Evolutionary conservation across 139 green algal species (phyloP).

Genomic region (Mychonastes homosphaera): DNA sequence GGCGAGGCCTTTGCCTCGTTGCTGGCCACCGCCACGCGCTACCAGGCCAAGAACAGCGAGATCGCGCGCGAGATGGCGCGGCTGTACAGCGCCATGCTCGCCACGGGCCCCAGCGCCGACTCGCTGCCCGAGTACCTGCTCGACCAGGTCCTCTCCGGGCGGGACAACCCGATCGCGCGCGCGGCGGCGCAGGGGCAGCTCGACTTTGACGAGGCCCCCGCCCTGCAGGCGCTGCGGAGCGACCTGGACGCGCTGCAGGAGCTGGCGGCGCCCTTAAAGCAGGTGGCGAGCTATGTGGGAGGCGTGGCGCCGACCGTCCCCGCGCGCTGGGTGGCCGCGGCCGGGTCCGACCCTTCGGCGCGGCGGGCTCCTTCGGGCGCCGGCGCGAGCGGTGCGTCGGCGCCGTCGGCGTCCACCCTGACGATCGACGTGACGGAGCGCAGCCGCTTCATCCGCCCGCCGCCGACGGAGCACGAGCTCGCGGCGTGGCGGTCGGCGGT

Average conservation of each 20-base stretch:
- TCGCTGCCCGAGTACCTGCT: too few relatives aligned
- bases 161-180: constrained; percentile 42
- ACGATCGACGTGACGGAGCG: constrained; percentile 8
- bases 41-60: too few relatives aligned
- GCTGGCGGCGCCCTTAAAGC: constrained; percentile 9
- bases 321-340: constrained; percentile 25
- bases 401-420: neutral
- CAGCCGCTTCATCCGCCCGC: constrained; percentile 9
- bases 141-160: constrained; percentile 29
- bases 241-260: constrained; percentile 44
- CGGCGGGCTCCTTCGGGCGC: neutral
- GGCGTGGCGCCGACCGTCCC: constrained; percentile 29
- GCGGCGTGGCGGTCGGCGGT: constrained; percentile 26
- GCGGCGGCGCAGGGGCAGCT: constrained; percentile 36
- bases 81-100: too few relatives aligned
- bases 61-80: too few relatives aligned
- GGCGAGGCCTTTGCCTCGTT: too few relatives aligned
- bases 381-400: neutral
- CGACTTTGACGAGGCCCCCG: constrained; percentile 21
- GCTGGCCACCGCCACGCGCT: too few relatives aligned
- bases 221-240: constrained; percentile 32
- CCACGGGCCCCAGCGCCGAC: too few relatives aligned
- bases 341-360: neutral
- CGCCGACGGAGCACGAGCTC: constrained; percentile 19
- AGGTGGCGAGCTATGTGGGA: constrained; percentile 28